Conservation (phyloP, 2,329 filamentous ascomycete species). For the Talaromyces sp. region DNA sequence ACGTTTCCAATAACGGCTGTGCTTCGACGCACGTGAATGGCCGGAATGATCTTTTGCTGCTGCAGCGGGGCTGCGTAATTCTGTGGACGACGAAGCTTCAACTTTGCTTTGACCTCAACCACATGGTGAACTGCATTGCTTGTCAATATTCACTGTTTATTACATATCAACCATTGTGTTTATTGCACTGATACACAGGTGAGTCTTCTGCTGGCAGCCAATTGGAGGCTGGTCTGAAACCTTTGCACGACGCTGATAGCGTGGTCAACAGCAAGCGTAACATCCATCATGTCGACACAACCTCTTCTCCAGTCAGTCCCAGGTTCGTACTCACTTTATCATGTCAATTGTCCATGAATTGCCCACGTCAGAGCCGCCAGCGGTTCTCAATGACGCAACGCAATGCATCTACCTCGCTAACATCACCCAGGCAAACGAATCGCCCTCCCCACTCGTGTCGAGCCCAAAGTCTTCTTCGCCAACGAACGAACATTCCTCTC, state of each 20-base stretch:
- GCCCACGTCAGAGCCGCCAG: background rate
- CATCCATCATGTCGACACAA: slow-evolving; percentile 76
- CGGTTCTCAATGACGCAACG: background rate
- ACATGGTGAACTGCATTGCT: background rate
- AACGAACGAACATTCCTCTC: slow-evolving; percentile 99
- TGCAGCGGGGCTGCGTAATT: slow-evolving; percentile 14
- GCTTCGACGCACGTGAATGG: slow-evolving; percentile 15
- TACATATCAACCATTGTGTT: background rate
- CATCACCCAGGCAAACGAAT: slow-evolving; percentile 82
- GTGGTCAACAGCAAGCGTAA: background rate
- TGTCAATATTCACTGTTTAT: background rate
- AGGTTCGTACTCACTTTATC: slow-evolving; percentile 54
- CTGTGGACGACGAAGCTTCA: background rate
- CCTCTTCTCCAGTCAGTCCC: slow-evolving; percentile 92
- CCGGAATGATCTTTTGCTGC: background rate
- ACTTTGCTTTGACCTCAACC: background rate
- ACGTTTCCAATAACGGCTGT: slow-evolving; percentile 5
- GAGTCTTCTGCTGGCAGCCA: background rate
- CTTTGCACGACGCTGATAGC: background rate
- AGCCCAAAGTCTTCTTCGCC: slow-evolving; percentile 99
- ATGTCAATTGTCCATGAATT: background rate
- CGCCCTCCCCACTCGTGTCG: slow-evolving; percentile 93
- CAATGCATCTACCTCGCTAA: background rate
- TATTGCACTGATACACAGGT: background rate
- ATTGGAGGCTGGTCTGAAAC: background rate